These are phyloP conservation scores for Pistacia integerrima DNA, from an alignment of 345 rosid genomes.

Conservation along the genomic window DNA sequence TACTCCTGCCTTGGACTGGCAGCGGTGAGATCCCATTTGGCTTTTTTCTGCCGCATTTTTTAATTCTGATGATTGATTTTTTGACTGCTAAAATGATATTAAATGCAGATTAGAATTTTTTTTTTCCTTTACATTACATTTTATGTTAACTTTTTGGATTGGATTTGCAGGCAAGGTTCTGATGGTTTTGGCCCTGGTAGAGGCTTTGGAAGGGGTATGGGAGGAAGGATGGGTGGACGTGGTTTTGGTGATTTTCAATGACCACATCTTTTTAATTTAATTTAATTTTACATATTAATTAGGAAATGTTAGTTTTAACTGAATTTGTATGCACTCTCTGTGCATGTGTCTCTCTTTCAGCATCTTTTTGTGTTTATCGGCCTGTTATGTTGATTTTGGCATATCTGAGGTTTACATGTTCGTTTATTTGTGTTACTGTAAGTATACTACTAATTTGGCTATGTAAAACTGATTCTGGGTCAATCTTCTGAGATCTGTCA, in stretches of 20 bases:
- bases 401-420: neutral
- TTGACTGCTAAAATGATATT: neutral
- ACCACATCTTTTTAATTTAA: neutral
- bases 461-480: conserved; percentile 21
- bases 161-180: conserved; percentile 67
- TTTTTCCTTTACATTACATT: neutral
- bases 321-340: neutral
- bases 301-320: neutral
- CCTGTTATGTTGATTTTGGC: neutral
- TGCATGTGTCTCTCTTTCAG: too few species aligned
- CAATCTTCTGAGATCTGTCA: conserved; percentile 37
- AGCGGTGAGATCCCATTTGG: conserved; percentile 59
- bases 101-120: neutral
- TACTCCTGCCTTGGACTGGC: conserved; percentile 98
- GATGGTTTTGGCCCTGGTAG: conserved; percentile 91
- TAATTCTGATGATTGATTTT: conserved; percentile 8
- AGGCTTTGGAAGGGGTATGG: conserved; percentile 93
- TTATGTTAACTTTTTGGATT: conserved; percentile 15
- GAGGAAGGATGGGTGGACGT: conserved; percentile 92
- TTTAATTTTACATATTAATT: neutral
- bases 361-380: neutral
- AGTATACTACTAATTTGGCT: neutral
- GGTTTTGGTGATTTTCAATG: conserved; percentile 76
- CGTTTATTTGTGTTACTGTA: neutral
- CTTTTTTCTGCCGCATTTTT: conserved; percentile 6